Percentiles rank a stretch among this genome's conserved stretches.
Conservation (phyloP, 257 asterid species). For the Lantana camara region DNA sequence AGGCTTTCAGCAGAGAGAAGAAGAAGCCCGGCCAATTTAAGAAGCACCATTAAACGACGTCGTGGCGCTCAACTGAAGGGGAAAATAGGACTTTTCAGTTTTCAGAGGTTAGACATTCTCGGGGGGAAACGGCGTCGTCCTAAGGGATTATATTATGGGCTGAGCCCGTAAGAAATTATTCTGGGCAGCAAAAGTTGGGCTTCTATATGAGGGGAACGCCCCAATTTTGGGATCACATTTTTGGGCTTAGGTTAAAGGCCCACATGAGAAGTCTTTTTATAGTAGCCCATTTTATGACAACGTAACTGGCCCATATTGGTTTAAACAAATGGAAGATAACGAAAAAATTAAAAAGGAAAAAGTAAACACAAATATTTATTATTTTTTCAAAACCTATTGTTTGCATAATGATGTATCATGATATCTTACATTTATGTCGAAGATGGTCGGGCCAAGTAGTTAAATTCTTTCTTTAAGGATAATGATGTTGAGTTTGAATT, state of each 20-base stretch:
- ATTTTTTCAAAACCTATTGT: no score
- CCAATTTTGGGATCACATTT: not conserved
- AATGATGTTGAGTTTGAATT: no score
- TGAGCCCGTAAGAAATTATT: not conserved
- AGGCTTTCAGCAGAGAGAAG: not conserved
- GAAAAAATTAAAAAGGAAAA: no score
- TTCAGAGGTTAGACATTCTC: no score
- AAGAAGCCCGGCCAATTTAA: not conserved
- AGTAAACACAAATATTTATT: no score
- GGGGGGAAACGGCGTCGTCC: not conserved
- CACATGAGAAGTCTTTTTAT: not conserved
- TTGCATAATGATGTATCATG: no score
- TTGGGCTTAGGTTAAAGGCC: not conserved
- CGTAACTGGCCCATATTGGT: not conserved
- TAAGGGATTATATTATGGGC: not conserved
- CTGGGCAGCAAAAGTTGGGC: not conserved
- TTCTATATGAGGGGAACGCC: no score
- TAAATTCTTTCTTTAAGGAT: no score
- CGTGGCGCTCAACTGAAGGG: conserved; percentile 17
- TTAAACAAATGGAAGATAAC: no score
- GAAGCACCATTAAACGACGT: not conserved
- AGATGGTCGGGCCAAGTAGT: no score
- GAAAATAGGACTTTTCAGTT: not conserved
- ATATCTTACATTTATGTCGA: no score
- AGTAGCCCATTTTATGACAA: conserved; percentile 19